Conservation (phyloP, 2,329 filamentous ascomycete genomes). For the Thermothelomyces thermophilus region DNA sequence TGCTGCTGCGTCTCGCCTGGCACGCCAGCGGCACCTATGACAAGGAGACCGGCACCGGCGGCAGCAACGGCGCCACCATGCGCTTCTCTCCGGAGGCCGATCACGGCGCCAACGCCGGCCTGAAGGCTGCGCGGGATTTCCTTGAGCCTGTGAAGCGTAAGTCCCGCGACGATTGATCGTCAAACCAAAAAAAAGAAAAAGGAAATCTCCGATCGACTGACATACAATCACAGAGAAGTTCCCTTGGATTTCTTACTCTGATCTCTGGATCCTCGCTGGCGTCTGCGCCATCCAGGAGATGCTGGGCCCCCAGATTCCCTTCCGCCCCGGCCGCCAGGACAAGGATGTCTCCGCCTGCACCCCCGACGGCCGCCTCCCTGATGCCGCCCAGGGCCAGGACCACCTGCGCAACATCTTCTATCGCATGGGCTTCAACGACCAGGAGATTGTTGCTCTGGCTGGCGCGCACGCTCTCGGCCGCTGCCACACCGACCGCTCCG, state of each 20-base stretch:
- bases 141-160: constrained; percentile 81
- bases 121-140: constrained; percentile 83
- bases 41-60: constrained; percentile 78
- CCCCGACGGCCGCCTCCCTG: constrained; percentile 73
- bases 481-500: constrained; percentile 79
- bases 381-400: constrained; percentile 68
- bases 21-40: constrained; percentile 92
- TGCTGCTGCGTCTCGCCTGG: constrained; percentile 87
- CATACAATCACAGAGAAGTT: constrained; percentile 53
- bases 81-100: constrained; percentile 81
- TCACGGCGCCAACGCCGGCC: constrained; percentile 90
- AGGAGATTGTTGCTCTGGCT: constrained; percentile 85
- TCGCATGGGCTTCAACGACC: constrained; percentile 97
- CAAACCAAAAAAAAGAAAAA: background rate
- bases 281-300: constrained; percentile 89
- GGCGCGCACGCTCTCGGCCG: constrained; percentile 85
- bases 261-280: constrained; percentile 90
- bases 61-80: constrained; percentile 96
- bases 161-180: constrained; percentile 21
- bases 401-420: constrained; percentile 90
- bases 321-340: constrained; percentile 79
- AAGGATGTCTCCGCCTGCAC: constrained; percentile 78
- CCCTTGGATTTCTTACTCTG: constrained; percentile 94
- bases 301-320: constrained; percentile 81
- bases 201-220: constrained; percentile 17